Conservation (phyloP, 495 filamentous ascomycete genomes). For the Choiromyces venosus region DNA sequence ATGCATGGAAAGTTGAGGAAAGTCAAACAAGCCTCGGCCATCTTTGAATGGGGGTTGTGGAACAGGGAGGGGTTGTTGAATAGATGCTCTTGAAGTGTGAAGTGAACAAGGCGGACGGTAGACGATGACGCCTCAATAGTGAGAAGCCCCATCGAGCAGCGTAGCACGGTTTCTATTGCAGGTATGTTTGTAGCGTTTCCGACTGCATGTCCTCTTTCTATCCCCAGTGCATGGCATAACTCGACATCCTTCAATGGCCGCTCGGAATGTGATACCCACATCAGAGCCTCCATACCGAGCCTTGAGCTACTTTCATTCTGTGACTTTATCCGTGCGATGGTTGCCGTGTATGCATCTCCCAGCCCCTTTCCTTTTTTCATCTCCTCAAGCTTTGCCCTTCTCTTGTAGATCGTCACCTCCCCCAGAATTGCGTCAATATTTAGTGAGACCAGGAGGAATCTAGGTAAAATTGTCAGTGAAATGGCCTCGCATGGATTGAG, state of each 20-base stretch:
- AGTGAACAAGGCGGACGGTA: background rate
- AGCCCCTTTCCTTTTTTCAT: background rate
- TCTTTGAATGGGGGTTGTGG: background rate
- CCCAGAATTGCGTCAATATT: background rate
- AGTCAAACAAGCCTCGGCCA: background rate
- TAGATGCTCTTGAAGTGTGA: background rate
- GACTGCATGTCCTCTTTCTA: background rate
- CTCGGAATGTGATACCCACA: background rate
- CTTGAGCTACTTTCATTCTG: background rate
- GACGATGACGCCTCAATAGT: background rate
- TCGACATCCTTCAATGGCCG: background rate
- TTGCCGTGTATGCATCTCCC: background rate
- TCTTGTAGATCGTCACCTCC: background rate
- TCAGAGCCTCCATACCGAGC: background rate
- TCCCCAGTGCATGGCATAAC: background rate
- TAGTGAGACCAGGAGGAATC: background rate
- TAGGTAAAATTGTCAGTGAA: background rate
- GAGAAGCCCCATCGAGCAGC: background rate
- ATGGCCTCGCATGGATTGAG: background rate
- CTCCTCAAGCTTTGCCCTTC: background rate
- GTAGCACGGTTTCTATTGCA: background rate
- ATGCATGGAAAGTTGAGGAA: background rate
- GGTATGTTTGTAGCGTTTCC: background rate
- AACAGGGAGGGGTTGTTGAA: background rate
- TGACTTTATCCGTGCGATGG: background rate